phyloP scores from a whole-genome alignment of 345 rosid species.

The Noccaea caerulescens region DNA sequence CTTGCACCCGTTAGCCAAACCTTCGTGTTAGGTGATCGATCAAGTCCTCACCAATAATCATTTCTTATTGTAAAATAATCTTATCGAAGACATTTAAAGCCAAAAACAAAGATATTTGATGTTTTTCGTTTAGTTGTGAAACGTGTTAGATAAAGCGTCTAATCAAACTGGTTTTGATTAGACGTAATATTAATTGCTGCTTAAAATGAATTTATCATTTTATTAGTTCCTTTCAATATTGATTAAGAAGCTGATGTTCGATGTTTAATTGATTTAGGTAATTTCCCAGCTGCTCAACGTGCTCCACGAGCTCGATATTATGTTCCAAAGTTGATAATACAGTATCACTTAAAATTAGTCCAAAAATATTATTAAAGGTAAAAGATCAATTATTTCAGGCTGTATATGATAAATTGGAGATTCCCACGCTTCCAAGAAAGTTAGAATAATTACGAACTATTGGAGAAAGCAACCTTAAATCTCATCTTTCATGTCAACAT shows the following conservation, averaged over 20 bases:
- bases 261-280: conserved; percentile 1
- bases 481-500: conserved; percentile 23
- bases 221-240: conserved; percentile 28
- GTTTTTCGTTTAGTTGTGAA: conserved; percentile 14
- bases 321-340: not conserved
- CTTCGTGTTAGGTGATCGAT: conserved; percentile 46
- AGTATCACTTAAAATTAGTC: not conserved
- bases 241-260: conserved; percentile 7
- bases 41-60: conserved; percentile 35
- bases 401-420: conserved; percentile 19
- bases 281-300: conserved; percentile 16
- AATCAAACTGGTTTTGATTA: conserved; percentile 37
- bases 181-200: conserved; percentile 25
- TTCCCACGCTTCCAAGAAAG: conserved; percentile 24
- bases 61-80: conserved; percentile 5
- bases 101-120: conserved; percentile 9
- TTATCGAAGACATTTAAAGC: not conserved
- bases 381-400: conserved; percentile 16
- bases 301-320: not conserved
- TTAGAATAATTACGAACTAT: conserved; percentile 6
- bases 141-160: conserved; percentile 40
- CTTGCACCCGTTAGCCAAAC: conserved; percentile 29
- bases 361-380: conserved; percentile 1
- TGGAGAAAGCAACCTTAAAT: conserved; percentile 24
- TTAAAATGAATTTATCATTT: conserved; percentile 15